Base-by-base conservation (phyloP, 2,329 filamentous ascomycete species). In the Monosporascus sp. region DNA sequence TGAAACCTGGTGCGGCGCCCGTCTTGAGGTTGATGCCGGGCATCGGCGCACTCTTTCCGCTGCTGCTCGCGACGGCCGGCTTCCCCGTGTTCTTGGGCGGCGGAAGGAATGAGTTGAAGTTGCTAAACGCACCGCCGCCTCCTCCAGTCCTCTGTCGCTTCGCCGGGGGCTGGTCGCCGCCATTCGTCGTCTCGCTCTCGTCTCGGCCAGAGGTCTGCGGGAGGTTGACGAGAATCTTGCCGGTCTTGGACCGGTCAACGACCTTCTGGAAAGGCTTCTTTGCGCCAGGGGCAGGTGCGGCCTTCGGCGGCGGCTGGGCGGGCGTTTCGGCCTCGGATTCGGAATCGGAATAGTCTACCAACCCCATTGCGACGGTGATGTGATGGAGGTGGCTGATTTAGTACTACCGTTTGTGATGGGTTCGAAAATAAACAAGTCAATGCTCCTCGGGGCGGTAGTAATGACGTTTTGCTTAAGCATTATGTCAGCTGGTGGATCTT, bases 101-200 rank as follows among this genome's bases (percentile, higher is more conserved):
- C 3, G 93, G 93, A 20, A 97, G 78, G 60, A 96, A 84, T 2
- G 91, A 86, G 68, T 93, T 94, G 75, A 97, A 94, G 2, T 86
- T 88, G 50, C 88, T 81, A 63, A 96, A 92, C 5, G 81, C 79
- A 27, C 80, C 80, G 7, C 71, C 63, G 17, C 55, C 59, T 5
- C 59, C 65, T 3, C 63, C 64, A 2, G 81, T 82, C 49, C 84
- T 84, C 19, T 81, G 78, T 55, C 87, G 85, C 68, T 96, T 96
- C 1, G 86, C 78, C 0, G 88, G 87, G 0, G 86, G 86, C 26
- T 76, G 77, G 26, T 79, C 76, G 52, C 68, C 71, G 24, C 72
- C 67, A 20, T 71, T 68, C 9, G 53, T 31, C 2, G 51, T 40
- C 16, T 60, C 59, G 11, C 58, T 66, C 14, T 72, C 68, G 48